A percentile compares a stretch with the other conserved stretches of the same genome.
phyloP scores from a whole-genome alignment of 2,329 filamentous ascomycete genomes.

The Penicillium sp. region DNA sequence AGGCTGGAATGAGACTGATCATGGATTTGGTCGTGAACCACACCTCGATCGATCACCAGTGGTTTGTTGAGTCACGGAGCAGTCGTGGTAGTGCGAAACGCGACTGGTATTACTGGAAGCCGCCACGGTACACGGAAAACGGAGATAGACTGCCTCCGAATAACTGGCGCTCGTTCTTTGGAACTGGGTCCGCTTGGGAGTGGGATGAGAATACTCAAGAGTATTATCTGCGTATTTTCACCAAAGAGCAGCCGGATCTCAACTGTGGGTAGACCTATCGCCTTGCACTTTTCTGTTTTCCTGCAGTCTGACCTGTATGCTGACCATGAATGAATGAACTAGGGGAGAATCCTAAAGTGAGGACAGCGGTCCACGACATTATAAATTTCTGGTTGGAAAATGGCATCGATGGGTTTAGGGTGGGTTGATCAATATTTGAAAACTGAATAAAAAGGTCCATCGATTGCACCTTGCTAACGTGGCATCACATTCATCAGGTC shows the following conservation, averaged over 20 bases:
- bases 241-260: constrained; percentile 72
- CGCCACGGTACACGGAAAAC: constrained; percentile 50
- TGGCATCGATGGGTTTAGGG: constrained; percentile 60
- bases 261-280: constrained; percentile 53
- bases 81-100: constrained; percentile 61
- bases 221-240: constrained; percentile 75
- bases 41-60: constrained; percentile 66
- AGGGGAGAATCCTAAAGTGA: constrained; percentile 62
- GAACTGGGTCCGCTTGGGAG: constrained; percentile 42
- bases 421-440: neutral
- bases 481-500: constrained; percentile 48
- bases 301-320: neutral
- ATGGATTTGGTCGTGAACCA: constrained; percentile 77
- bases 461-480: neutral
- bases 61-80: constrained; percentile 65
- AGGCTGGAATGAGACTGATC: constrained; percentile 65
- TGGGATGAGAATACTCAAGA: constrained; percentile 68
- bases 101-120: constrained; percentile 63
- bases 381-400: constrained; percentile 76
- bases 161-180: constrained; percentile 54
- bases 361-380: constrained; percentile 65
- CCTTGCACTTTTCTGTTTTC: too few species aligned
- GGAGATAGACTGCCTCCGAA: constrained; percentile 67
- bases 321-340: neutral
- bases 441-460: neutral